A percentile compares a stretch with the other conserved stretches of the same genome.
Evolutionary conservation across 345 rosid genomes (phyloP).

Genomic region (Eucalyptus pauciflora): DNA sequence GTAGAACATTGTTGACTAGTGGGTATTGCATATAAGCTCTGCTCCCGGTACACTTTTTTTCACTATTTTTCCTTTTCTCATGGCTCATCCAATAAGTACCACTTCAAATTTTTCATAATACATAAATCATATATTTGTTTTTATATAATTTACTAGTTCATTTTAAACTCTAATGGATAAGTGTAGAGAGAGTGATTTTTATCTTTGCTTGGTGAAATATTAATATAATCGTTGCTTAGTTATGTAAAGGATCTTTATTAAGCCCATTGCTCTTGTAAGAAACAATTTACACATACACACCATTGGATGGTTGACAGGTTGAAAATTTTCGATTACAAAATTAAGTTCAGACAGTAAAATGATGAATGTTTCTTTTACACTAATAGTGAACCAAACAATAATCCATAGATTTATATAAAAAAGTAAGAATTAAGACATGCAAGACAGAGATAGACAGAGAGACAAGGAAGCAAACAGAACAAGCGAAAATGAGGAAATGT

Average conservation of each 20-base stretch:
- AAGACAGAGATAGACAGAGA: neutral
- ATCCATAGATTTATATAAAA: too few species aligned
- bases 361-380: too few species aligned
- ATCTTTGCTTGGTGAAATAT: neutral
- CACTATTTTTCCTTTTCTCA: too few species aligned
- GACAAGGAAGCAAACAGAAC: neutral
- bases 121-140: too few species aligned
- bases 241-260: neutral
- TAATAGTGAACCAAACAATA: too few species aligned
- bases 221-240: neutral
- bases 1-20: too few species aligned
- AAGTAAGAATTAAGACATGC: neutral
- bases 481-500: neutral
- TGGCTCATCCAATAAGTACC: too few species aligned
- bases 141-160: too few species aligned
- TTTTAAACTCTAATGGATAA: neutral
- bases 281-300: neutral
- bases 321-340: neutral
- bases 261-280: rapidly evolving
- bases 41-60: too few species aligned
- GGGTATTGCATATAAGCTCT: too few species aligned
- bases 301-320: rapidly evolving
- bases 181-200: neutral
- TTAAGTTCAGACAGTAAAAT: too few species aligned
- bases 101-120: too few species aligned